Base-by-base conservation (phyloP, 768 basidiomycete species). In the Gymnopilus junonius region DNA sequence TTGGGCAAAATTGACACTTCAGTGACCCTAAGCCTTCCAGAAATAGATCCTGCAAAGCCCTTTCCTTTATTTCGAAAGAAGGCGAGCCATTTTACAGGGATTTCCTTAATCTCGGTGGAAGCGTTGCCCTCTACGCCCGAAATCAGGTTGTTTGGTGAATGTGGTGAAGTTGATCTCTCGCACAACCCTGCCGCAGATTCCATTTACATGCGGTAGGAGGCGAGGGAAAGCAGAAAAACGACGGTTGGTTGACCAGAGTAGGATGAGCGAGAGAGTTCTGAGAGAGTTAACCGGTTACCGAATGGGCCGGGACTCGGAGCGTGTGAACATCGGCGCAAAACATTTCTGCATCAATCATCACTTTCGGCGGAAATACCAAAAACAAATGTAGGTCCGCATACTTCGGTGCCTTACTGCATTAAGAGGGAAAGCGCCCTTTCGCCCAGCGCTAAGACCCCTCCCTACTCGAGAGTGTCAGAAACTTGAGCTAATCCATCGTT, bases 1-100 rank as follows among this genome's bases (percentile, higher is more conserved):
- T 74, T 79, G 14, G 76, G 65, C 3, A 73, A 54, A 40, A 84
- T 66, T 34, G 80, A 81, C 2, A 84, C 78, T 35, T 85, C 83
- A 34, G 70, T 71, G 14, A 80, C 73, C 42, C 66, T 69, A 25
- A 79, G 29, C 25, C 75, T 67, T 23, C 65, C 60, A 4, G 72
- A 67, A n/a, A 82, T 63, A 1, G 50, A 29, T 23, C 74, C 70
- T 10, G 69, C 73, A 61, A 79, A 82, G 14, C 74, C 70, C 23
- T 60, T 70, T n/a, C 73, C 71, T 11, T 66, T 61, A 12, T 60
- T 54, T 21, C 71, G 39, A 63, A 80, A 80, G 5, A 76, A 45
- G 32, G 72, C 40, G 14, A 84, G 68, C 80, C 76, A 81, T 60
- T 75, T 76, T 8, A 75, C 67, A 2, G 82, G 73, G 8, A 77